Percentiles rank a stretch among this genome's conserved stretches.
phyloP scores from a whole-genome alignment of 2,329 filamentous ascomycete genomes.

The Lojkania enalia region DNA sequence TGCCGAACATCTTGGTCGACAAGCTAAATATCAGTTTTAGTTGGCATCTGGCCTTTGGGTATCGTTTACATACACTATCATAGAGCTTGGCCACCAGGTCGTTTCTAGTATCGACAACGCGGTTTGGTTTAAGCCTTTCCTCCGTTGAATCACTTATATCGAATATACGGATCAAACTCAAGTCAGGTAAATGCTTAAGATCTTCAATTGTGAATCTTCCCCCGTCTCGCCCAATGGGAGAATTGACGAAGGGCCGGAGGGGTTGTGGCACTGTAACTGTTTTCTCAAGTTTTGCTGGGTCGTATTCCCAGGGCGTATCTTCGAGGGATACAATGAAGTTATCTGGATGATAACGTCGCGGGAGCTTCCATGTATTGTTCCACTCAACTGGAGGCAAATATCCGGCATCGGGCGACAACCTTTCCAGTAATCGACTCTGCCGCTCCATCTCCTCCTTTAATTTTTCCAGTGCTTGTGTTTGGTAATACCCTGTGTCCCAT shows the following conservation, averaged over 20 bases:
- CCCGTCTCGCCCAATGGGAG: too few relatives aligned
- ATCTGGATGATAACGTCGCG: background rate
- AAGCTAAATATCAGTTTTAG: slow-evolving; percentile 1
- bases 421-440: background rate
- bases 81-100: slow-evolving; percentile 1
- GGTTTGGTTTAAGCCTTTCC: too few relatives aligned
- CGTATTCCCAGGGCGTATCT: background rate
- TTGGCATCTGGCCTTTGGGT: background rate
- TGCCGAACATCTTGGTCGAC: slow-evolving; percentile 2
- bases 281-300: background rate
- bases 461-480: background rate
- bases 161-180: too few relatives aligned
- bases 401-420: background rate
- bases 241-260: background rate
- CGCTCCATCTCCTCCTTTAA: background rate
- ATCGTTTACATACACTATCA: background rate
- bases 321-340: background rate
- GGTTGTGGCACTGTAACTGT: background rate
- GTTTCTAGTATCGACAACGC: too few relatives aligned
- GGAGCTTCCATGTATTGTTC: slow-evolving; percentile 1
- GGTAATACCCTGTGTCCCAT: too few relatives aligned
- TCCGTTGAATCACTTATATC: too few relatives aligned
- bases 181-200: too few relatives aligned
- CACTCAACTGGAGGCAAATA: background rate
- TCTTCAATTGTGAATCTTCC: too few relatives aligned